Conservation (phyloP, 2,329 filamentous ascomycete genomes). For the Plectosphaerella sp. region DNA sequence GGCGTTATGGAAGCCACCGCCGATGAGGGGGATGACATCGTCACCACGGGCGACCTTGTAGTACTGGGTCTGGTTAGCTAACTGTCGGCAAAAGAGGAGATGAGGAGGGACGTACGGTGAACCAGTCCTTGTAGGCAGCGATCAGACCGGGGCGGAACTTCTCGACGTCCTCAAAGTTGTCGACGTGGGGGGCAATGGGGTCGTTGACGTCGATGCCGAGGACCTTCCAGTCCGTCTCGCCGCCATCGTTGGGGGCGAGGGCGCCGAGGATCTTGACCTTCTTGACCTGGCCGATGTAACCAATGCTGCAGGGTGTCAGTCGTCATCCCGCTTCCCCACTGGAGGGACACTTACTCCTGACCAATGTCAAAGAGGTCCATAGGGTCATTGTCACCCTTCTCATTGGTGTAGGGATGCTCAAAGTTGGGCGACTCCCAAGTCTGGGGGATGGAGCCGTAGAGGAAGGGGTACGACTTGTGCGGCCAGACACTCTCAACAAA, state of each 20-base stretch:
- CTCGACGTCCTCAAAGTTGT: constrained; percentile 29
- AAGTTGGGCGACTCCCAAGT: constrained; percentile 39
- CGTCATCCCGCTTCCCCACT: too few species aligned
- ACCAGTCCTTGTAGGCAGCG: constrained; percentile 31
- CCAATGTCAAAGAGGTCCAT: constrained; percentile 35
- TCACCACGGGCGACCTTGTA: constrained; percentile 34
- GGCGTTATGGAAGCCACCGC: constrained; percentile 28
- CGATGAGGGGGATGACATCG: constrained; percentile 28
- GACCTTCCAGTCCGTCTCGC: constrained; percentile 34
- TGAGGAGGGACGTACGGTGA: constrained; percentile 21
- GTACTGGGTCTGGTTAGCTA: constrained; percentile 20
- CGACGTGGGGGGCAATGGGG: constrained; percentile 26
- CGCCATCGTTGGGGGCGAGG: constrained; percentile 31
- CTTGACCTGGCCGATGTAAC: constrained; percentile 32
- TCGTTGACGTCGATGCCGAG: constrained; percentile 32
- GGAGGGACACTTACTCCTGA: constrained; percentile 18
- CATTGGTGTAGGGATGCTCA: constrained; percentile 30
- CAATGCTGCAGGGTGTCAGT: constrained; percentile 12
- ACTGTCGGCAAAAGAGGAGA: too few species aligned
- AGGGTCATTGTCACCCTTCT: constrained; percentile 34
- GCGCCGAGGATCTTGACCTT: constrained; percentile 36
- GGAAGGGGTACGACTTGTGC: constrained; percentile 36
- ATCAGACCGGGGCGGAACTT: constrained; percentile 30
- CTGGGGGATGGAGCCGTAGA: constrained; percentile 38
- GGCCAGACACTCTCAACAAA: constrained; percentile 38